Percentiles rank a stretch among this genome's conserved stretches.
Conservation (phyloP, 192 early-diverging fungal genomes). For the Coemansia sp. region DNA sequence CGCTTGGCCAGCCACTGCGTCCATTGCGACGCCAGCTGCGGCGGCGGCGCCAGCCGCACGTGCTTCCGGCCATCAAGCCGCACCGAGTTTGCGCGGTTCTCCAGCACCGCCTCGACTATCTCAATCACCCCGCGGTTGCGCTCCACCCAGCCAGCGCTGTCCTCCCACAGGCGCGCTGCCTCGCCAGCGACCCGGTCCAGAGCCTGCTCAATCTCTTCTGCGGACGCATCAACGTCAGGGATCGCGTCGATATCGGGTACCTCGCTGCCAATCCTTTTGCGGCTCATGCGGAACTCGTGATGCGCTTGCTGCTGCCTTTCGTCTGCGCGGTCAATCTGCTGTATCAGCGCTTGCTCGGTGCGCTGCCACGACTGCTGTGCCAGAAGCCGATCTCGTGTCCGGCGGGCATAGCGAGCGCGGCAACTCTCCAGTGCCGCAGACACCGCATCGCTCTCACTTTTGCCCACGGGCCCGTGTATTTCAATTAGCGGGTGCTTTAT, state of each 20-base stretch:
- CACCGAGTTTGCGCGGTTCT: slow-evolving; percentile 24
- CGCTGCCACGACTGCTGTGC: slow-evolving; percentile 29
- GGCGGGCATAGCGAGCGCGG: slow-evolving; percentile 24
- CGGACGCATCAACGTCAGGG: slow-evolving; percentile 18
- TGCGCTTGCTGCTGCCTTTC: slow-evolving; percentile 1
- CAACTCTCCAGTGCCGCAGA: slow-evolving; percentile 5
- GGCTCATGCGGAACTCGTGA: slow-evolving; percentile 18
- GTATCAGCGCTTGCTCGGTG: slow-evolving; percentile 3
- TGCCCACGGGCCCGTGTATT: not conserved
- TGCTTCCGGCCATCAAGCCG: slow-evolving; percentile 24
- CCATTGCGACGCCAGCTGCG: slow-evolving; percentile 36
- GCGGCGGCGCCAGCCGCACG: slow-evolving; percentile 34
- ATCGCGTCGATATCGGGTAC: slow-evolving; percentile 1
- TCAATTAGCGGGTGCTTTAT: slow-evolving; percentile 13
- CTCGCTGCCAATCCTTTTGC: slow-evolving; percentile 8
- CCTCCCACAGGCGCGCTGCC: slow-evolving; percentile 34
- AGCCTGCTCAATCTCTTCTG: slow-evolving; percentile 9
- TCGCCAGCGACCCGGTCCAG: slow-evolving; percentile 9
- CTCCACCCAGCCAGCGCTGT: slow-evolving; percentile 33
- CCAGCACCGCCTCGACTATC: slow-evolving; percentile 23
- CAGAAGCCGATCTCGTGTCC: slow-evolving; percentile 29
- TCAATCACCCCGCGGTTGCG: not conserved
- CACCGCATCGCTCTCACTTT: not conserved
- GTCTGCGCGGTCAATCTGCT: not conserved
- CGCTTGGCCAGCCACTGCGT: slow-evolving; percentile 31